phyloP scores from a whole-genome alignment of 192 early-diverging fungal species.

The Backusella macrospora region DNA sequence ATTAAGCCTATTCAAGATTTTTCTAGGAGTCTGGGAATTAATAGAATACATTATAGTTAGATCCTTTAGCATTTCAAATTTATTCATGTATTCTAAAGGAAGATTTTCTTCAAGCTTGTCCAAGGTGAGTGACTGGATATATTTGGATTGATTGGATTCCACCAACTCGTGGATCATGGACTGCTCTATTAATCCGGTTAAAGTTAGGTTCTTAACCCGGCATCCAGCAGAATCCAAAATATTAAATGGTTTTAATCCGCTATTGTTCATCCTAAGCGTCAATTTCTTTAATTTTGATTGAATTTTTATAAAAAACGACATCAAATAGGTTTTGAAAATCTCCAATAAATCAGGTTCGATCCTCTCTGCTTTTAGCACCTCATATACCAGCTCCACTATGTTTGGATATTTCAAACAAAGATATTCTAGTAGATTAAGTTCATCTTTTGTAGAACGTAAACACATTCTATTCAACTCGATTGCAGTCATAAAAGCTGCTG shows the following conservation, averaged over 20 bases:
- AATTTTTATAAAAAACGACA: not conserved
- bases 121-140: not conserved
- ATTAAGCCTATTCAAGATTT: too few species aligned
- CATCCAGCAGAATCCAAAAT: not conserved
- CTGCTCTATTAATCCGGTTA: not conserved
- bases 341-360: not conserved
- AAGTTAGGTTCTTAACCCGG: not conserved
- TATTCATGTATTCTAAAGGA: not conserved
- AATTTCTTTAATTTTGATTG: not conserved
- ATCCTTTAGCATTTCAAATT: not conserved
- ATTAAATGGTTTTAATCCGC: not conserved
- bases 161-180: not conserved
- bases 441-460: not conserved
- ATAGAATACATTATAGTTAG: not conserved
- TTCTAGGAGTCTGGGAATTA: not conserved
- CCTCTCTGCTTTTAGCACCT: not conserved
- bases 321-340: not conserved
- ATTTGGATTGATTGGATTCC: not conserved
- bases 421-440: not conserved
- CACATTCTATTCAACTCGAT: not conserved
- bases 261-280: not conserved
- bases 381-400: not conserved
- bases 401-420: not conserved
- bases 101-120: not conserved
- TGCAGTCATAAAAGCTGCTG: not conserved